A percentile compares a stretch with the other conserved stretches of the same genome.
Conservation (phyloP, 1,284 basidiomycete species). For the Leccinum solheimii region DNA sequence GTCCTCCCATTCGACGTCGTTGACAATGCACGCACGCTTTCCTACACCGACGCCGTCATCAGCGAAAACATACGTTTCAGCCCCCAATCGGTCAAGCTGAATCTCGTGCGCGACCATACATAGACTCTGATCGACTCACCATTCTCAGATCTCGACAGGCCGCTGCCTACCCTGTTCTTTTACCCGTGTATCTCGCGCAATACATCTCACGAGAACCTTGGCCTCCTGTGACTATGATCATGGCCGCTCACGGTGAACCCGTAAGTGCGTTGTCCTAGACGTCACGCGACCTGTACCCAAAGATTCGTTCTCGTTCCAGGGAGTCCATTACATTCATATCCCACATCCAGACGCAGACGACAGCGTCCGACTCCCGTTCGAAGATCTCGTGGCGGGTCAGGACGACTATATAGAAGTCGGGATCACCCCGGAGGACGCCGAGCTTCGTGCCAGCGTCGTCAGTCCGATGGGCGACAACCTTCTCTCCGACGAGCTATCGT, state of each 20-base stretch:
- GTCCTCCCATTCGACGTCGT: slow-evolving; percentile 35
- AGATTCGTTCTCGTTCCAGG: slow-evolving; percentile 17
- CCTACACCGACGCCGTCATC: slow-evolving; percentile 26
- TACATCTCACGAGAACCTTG: slow-evolving; percentile 31
- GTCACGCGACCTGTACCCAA: slow-evolving; percentile 1
- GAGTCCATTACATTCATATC: slow-evolving; percentile 33
- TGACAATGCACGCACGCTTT: slow-evolving; percentile 22
- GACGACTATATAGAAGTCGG: slow-evolving; percentile 33
- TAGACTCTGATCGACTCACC: not conserved
- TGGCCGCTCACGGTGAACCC: slow-evolving; percentile 34
- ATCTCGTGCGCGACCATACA: slow-evolving; percentile 31
- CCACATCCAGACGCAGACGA: slow-evolving; percentile 23
- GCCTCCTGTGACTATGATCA: slow-evolving; percentile 35
- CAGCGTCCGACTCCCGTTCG: slow-evolving; percentile 27
- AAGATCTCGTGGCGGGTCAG: slow-evolving; percentile 25
- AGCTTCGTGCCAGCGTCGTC: slow-evolving; percentile 23
- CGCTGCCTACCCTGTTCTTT: slow-evolving; percentile 44
- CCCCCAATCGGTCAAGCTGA: slow-evolving; percentile 34
- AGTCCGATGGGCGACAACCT: slow-evolving; percentile 15
- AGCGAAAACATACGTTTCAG: slow-evolving; percentile 34
- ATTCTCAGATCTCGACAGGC: slow-evolving; percentile 29
- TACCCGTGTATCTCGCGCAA: slow-evolving; percentile 43
- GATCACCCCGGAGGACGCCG: slow-evolving; percentile 19
- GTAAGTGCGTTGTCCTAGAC: slow-evolving; percentile 22
- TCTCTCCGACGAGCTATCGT: slow-evolving; percentile 24